Conservation (phyloP, 2,329 filamentous ascomycete species). For the Sarocladium oryzae region DNA sequence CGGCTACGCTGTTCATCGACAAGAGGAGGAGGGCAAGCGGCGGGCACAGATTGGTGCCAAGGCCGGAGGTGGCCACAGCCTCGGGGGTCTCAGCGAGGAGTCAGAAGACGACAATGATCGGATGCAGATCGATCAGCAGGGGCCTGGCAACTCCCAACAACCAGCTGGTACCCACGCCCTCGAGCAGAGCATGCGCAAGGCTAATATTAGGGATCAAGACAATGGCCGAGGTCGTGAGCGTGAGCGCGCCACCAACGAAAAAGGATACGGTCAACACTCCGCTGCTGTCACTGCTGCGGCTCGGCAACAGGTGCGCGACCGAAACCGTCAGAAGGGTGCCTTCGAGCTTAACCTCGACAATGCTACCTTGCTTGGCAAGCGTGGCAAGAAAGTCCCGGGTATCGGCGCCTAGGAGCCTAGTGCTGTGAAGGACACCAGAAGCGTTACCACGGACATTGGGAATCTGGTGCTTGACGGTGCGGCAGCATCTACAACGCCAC, state of each 20-base stretch:
- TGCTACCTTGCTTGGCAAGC: constrained; percentile 76
- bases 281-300: constrained; percentile 78
- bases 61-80: constrained; percentile 51
- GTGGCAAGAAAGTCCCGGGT: constrained; percentile 47
- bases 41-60: constrained; percentile 75
- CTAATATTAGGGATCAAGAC: constrained; percentile 58
- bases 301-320: constrained; percentile 66
- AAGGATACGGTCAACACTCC: constrained; percentile 85
- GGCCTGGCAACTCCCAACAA: constrained; percentile 35
- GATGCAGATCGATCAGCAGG: constrained; percentile 58
- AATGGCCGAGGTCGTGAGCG: constrained; percentile 26
- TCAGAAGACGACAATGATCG: constrained; percentile 53
- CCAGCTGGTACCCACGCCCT: constrained; percentile 63
- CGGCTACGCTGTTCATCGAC: constrained; percentile 92
- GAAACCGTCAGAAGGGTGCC: constrained; percentile 64
- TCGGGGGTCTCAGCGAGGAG: constrained; percentile 64
- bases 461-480: not conserved
- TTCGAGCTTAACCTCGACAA: constrained; percentile 93
- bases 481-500: not conserved
- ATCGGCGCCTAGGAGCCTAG: constrained; percentile 28
- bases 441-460: not conserved
- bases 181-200: constrained; percentile 81
- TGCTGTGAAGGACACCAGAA: constrained; percentile 8
- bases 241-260: constrained; percentile 31
- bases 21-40: constrained; percentile 92